Evolutionary conservation across 257 asterid genomes (phyloP), one percentile per base, ranked within the genome.

Genomic region (Solanum lignicaule): DNA sequence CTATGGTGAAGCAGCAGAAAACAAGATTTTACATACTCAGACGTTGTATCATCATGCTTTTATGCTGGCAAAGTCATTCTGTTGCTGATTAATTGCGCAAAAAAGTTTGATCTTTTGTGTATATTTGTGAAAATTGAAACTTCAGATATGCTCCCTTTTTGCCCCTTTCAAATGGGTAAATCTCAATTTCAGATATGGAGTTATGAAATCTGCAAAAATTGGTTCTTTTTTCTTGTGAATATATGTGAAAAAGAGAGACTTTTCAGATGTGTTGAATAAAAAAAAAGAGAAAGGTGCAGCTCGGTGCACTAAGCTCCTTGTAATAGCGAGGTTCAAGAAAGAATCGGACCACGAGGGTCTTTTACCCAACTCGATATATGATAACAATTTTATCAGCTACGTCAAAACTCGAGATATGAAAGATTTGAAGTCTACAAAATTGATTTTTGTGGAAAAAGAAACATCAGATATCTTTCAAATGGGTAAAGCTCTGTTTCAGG

Each of bases 1-100:
- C 41, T 52, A 69, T 90, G 93, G 82, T 87, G 16, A 91, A 91
- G 69, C 90, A 60, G 65, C 91, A 88, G 74, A 91, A 87, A 83
- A 91, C 93, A 35, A 91, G 92, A 84, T 81, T 90, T 84, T 91
- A 91, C 87, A 91, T 91, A 88, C 93, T 91, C 36, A 83, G 87
- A 23, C 93, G 93, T 75, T 91, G 92, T 60, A 90, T 90, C 65
- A 68, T 85, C 46, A 91, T 91, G 92, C 93, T 91, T 43, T 74
- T 91, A 41, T 91, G 93, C 65, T 91, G 93, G 93, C 88, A 41
- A 11, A 87, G 90, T 79, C 88, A 91, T 73, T 46, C 93, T 58
- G 16, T 86, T 20, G 74, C 87, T 7, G 93, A 91, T 75, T 91
- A 27, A 86, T 48, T 18, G 10, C 32, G 0, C n/a, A 4, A 10